phyloP scores from a whole-genome alignment of 371 early-diverging fungal genomes.

The Mortierella polycephala region DNA sequence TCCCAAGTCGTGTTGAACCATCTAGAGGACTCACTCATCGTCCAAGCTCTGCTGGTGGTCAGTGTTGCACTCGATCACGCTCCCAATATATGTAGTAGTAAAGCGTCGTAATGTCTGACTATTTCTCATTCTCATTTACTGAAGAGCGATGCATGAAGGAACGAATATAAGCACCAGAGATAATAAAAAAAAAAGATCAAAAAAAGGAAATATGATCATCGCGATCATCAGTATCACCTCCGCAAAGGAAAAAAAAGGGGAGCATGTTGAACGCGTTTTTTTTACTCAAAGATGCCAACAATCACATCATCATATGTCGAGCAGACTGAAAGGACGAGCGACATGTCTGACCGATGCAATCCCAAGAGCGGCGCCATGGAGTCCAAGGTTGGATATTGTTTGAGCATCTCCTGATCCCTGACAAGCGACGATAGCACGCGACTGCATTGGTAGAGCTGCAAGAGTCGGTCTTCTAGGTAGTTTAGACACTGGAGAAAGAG shows the following conservation, averaged over 20 bases:
- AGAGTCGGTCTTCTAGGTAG: constrained; percentile 45
- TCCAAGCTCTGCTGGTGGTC: too few relatives aligned
- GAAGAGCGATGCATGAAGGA: too few relatives aligned
- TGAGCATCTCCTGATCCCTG: constrained; percentile 25
- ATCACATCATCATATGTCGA: constrained; percentile 47
- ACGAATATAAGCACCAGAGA: too few relatives aligned
- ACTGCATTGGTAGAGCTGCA: constrained; percentile 38
- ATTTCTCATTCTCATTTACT: too few relatives aligned
- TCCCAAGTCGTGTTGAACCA: too few relatives aligned
- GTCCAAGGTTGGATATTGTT: constrained; percentile 22
- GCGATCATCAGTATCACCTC: too few relatives aligned
- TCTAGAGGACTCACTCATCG: too few relatives aligned
- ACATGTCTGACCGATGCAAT: constrained; percentile 47
- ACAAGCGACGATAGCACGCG: constrained; percentile 29
- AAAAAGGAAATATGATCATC: too few relatives aligned
- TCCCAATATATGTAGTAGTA: too few relatives aligned
- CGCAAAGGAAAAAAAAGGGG: constrained; percentile 3
- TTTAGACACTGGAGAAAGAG: constrained; percentile 21
- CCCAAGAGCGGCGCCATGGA: constrained; percentile 42
- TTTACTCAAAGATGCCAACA: constrained; percentile 8
- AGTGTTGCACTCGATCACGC: too few relatives aligned
- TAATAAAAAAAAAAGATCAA: too few relatives aligned
- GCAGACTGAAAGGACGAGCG: constrained; percentile 29
- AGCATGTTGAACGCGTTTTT: neutral
- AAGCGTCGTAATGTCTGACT: too few relatives aligned